These are phyloP conservation scores for Penicillium steckii DNA, from an alignment of 495 filamentous ascomycete genomes.

Conservation along the genomic window DNA sequence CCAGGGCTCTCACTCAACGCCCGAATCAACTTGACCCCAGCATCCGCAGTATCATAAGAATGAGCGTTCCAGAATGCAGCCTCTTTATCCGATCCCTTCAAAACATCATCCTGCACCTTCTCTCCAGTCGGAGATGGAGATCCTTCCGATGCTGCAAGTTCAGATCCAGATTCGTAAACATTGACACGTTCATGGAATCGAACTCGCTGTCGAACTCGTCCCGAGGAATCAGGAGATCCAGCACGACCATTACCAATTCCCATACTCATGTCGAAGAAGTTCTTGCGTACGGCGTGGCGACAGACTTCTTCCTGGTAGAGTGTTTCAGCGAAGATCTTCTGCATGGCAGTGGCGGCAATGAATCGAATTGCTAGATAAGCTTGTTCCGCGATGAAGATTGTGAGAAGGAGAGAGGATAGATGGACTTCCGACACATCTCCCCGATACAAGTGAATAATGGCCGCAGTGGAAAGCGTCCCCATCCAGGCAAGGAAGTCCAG, in stretches of 20 bases:
- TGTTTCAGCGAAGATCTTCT: slow-evolving; percentile 74
- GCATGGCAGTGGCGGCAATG: slow-evolving; percentile 62
- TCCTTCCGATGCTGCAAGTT: slow-evolving; percentile 12
- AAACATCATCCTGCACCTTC: slow-evolving; percentile 21
- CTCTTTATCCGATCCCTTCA: slow-evolving; percentile 29
- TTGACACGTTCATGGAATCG: slow-evolving; percentile 42
- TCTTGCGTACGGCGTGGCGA: slow-evolving; percentile 68
- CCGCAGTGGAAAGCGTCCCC: slow-evolving; percentile 79
- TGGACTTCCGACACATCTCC: slow-evolving; percentile 60
- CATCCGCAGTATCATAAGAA: slow-evolving; percentile 28
- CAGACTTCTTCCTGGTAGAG: slow-evolving; percentile 72
- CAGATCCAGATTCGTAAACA: slow-evolving; percentile 27
- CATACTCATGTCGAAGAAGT: slow-evolving; percentile 50
- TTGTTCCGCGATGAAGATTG: slow-evolving; percentile 81
- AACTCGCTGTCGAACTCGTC: slow-evolving; percentile 27
- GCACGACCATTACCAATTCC: background rate
- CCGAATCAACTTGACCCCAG: slow-evolving; percentile 38
- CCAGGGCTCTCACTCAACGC: slow-evolving; percentile 21
- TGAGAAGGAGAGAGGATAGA: slow-evolving; percentile 71
- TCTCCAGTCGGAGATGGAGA: slow-evolving; percentile 14
- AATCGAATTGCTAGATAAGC: slow-evolving; percentile 70
- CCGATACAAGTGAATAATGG: slow-evolving; percentile 83
- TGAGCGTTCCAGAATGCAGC: slow-evolving; percentile 35
- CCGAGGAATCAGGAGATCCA: slow-evolving; percentile 3
- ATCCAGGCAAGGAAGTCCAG: slow-evolving; percentile 89